Percentiles rank a stretch among this genome's conserved stretches.
Evolutionary conservation across 345 rosid genomes (phyloP).

Genomic region (Syzygium jambos): DNA sequence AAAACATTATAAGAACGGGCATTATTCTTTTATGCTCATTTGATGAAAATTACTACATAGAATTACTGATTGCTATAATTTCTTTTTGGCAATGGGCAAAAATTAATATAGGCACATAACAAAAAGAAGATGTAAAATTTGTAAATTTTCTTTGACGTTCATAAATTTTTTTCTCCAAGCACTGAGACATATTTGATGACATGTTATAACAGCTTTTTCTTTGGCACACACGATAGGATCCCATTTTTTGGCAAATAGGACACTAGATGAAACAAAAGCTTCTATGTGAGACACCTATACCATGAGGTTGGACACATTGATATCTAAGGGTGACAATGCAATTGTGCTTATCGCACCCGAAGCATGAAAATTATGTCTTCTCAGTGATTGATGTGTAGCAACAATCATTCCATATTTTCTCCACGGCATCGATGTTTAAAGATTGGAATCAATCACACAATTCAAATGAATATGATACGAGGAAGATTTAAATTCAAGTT

Average conservation of each 20-base stretch:
- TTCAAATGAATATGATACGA: background rate
- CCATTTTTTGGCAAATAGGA: background rate
- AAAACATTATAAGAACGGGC: background rate
- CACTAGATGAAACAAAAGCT: too few relatives aligned
- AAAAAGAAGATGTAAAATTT: background rate
- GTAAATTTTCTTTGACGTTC: background rate
- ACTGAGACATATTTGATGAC: background rate
- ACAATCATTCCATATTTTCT: too few relatives aligned
- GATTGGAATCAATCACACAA: background rate
- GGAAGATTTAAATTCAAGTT: background rate
- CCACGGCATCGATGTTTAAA: too few relatives aligned
- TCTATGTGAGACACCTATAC: too few relatives aligned
- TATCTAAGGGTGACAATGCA: too few relatives aligned
- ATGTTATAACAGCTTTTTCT: background rate
- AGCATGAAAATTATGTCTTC: too few relatives aligned
- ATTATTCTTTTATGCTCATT: background rate
- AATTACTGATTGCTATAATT: background rate
- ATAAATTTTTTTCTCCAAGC: background rate
- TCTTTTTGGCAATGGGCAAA: background rate
- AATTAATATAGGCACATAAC: background rate
- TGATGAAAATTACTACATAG: background rate
- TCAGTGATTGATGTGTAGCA: too few relatives aligned
- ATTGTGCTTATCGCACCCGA: too few relatives aligned
- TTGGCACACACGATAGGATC: background rate
- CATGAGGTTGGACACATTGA: too few relatives aligned